A percentile compares a stretch with the other conserved stretches of the same genome.
phyloP scores from a whole-genome alignment of 148 eudicot species.

The Cornus kousa region DNA sequence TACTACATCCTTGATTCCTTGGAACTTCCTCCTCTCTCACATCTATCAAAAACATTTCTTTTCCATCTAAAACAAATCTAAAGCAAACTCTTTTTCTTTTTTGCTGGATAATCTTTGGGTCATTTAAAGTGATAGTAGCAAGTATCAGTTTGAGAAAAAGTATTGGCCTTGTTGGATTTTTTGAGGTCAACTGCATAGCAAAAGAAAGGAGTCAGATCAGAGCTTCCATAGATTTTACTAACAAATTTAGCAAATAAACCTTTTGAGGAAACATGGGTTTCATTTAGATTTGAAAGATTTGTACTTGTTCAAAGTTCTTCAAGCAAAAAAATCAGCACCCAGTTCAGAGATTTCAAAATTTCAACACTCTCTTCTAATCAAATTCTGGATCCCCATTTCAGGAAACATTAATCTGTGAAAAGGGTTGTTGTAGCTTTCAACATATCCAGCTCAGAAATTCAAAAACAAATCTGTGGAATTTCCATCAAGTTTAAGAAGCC shows the following conservation, averaged over 20 bases:
- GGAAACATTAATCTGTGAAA: not conserved
- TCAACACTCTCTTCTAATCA: not conserved
- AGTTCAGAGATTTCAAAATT: conserved; percentile 1
- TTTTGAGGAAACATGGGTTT: not conserved
- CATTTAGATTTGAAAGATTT: not conserved
- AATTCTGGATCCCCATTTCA: conserved; percentile 9
- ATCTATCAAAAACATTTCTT: not conserved
- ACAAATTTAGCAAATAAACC: not conserved
- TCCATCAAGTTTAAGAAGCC: not conserved
- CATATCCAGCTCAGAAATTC: not conserved
- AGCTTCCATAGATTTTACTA: not conserved
- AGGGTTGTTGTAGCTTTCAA: not conserved
- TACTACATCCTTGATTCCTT: not conserved
- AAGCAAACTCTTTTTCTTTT: not conserved
- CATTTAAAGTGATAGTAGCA: not conserved
- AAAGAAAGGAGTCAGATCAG: not conserved
- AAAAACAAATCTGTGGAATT: not conserved
- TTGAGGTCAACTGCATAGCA: conserved; percentile 7
- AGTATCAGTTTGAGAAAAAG: not conserved
- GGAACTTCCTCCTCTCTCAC: not conserved
- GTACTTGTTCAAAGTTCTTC: not conserved
- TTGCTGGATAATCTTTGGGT: not conserved
- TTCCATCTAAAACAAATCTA: not conserved
- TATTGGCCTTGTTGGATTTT: not conserved
- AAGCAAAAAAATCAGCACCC: not conserved